Conservation (phyloP, 176 grass and related monocot species). For the Oryza meridionalis region DNA sequence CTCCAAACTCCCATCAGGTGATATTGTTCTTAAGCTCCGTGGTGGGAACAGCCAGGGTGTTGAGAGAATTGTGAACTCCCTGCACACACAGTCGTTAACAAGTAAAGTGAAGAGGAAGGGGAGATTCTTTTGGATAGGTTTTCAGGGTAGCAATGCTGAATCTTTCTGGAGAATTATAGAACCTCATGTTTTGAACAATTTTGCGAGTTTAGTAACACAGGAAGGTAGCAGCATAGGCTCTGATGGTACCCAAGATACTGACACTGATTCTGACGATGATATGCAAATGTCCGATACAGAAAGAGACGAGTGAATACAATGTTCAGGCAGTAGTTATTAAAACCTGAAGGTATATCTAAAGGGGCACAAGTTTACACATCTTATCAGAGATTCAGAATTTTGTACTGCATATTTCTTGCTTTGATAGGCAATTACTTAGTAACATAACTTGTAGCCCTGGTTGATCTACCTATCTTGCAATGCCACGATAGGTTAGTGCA, state of each 20-base stretch:
- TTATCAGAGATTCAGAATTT: slow-evolving; percentile 20
- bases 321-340: slow-evolving; percentile 4
- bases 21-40: slow-evolving; percentile 81
- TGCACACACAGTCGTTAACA: slow-evolving; percentile 56
- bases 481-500: slow-evolving; percentile 20
- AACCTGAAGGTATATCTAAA: neutral
- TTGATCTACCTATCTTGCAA: slow-evolving; percentile 16
- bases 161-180: slow-evolving; percentile 70
- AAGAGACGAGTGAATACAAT: neutral
- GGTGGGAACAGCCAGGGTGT: slow-evolving; percentile 62
- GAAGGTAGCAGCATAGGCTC: slow-evolving; percentile 1
- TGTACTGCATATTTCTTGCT: slow-evolving; percentile 14
- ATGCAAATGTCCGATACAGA: slow-evolving; percentile 2
- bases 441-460: slow-evolving; percentile 26
- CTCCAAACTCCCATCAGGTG: slow-evolving; percentile 71
- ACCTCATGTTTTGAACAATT: slow-evolving; percentile 67
- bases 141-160: slow-evolving; percentile 74
- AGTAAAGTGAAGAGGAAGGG: slow-evolving; percentile 92
- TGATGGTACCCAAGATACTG: slow-evolving; percentile 31
- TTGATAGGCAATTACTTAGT: slow-evolving; percentile 5
- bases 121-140: slow-evolving; percentile 80
- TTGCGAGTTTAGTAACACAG: slow-evolving; percentile 20
- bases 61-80: slow-evolving; percentile 70
- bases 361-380: neutral
- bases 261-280: slow-evolving; percentile 51